Evolutionary conservation across 495 filamentous ascomycete species (phyloP).

Genomic region (Penicillium maclennaniae): DNA sequence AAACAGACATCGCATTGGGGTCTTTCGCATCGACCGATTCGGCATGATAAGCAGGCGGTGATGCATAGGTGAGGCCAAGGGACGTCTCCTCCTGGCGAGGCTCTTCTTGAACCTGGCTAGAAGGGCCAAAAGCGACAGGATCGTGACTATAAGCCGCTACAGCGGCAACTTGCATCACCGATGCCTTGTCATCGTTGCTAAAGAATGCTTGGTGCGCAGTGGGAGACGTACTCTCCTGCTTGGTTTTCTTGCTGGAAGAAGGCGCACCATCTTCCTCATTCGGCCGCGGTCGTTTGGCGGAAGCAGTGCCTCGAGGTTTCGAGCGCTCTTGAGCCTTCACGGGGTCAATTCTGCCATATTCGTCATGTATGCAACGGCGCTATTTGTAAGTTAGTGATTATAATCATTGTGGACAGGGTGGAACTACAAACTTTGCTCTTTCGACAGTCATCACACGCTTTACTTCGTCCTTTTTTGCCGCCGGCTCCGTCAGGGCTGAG

Average conservation of each 20-base stretch:
- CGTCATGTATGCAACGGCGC: conserved; percentile 68
- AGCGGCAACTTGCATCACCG: conserved; percentile 10
- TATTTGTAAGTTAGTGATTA: conserved; percentile 20
- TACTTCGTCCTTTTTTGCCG: conserved; percentile 54
- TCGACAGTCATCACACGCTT: conserved; percentile 63
- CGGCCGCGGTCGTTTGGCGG: conserved; percentile 45
- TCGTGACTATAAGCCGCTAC: conserved; percentile 11
- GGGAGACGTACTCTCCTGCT: conserved; percentile 41
- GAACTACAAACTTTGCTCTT: conserved; percentile 57
- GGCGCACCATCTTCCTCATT: conserved; percentile 33
- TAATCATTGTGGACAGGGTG: neutral
- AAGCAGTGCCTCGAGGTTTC: conserved; percentile 51
- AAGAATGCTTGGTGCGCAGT: conserved; percentile 23
- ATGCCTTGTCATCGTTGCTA: conserved; percentile 8
- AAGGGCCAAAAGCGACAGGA: conserved; percentile 1
- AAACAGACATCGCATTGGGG: conserved; percentile 25
- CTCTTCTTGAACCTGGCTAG: conserved; percentile 5
- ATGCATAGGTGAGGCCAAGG: conserved; percentile 26
- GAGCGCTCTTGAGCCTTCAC: conserved; percentile 57
- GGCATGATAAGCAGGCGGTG: conserved; percentile 35
- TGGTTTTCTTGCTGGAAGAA: conserved; percentile 32
- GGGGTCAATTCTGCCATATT: conserved; percentile 60
- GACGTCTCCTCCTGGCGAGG: conserved; percentile 16
- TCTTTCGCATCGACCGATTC: conserved; percentile 35
- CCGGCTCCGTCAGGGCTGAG: conserved; percentile 34